Conservation (phyloP, 2,329 filamentous ascomycete genomes). For the Magnaporthiopsis rhizophila region DNA sequence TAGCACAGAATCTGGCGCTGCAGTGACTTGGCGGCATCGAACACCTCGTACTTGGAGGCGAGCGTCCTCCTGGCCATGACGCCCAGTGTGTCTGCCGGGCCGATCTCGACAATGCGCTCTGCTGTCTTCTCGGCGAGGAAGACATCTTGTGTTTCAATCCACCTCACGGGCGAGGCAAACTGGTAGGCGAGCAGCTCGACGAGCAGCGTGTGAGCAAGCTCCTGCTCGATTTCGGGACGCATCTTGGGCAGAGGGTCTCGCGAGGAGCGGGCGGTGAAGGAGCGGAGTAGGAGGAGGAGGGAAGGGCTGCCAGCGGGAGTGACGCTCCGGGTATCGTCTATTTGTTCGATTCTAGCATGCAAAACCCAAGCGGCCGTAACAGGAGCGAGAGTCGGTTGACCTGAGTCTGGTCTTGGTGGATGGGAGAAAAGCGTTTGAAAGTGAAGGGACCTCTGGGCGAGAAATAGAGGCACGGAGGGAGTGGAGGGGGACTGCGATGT, state of each 20-base stretch:
- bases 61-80: slow-evolving; percentile 96
- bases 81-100: slow-evolving; percentile 91
- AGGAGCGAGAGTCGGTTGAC: not conserved
- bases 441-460: not conserved
- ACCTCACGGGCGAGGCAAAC: slow-evolving; percentile 96
- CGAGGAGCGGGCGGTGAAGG: not conserved
- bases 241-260: slow-evolving; percentile 42
- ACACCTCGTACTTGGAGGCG: slow-evolving; percentile 95
- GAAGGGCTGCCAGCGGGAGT: slow-evolving; percentile 6
- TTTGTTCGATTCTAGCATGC: slow-evolving; percentile 9
- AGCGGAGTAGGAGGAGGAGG: not conserved
- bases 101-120: slow-evolving; percentile 95
- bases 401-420: not conserved
- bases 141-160: slow-evolving; percentile 99
- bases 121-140: slow-evolving; percentile 93
- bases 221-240: slow-evolving; percentile 98
- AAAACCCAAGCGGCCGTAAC: not conserved
- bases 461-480: not conserved
- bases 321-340: slow-evolving; percentile 10
- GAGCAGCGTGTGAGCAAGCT: slow-evolving; percentile 95
- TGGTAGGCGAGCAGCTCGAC: slow-evolving; percentile 99
- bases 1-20: slow-evolving; percentile 98
- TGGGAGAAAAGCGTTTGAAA: not conserved
- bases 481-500: not conserved
- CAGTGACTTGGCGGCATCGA: slow-evolving; percentile 92